phyloP scores from a whole-genome alignment of 768 basidiomycete genomes.

The Termitomyces sp. region DNA sequence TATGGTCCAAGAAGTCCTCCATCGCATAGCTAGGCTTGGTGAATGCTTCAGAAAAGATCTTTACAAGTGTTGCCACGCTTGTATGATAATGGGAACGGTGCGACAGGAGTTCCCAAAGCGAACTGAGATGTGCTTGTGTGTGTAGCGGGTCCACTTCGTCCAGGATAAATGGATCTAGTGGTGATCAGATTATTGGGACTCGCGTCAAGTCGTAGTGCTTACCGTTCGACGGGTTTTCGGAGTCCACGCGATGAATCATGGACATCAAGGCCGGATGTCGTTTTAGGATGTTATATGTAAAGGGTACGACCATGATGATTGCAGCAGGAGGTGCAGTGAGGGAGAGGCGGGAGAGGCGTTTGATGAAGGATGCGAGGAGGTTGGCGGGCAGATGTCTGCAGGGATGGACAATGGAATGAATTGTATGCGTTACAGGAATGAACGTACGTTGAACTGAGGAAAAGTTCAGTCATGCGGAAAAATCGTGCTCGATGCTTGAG shows the following conservation, averaged over 20 bases:
- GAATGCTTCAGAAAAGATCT: constrained; percentile 87
- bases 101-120: constrained; percentile 88
- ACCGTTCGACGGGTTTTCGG: constrained; percentile 36
- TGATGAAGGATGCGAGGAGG: constrained; percentile 93
- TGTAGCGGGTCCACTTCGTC: constrained; percentile 70
- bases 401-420: neutral
- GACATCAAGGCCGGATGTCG: constrained; percentile 88
- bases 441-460: constrained; percentile 85
- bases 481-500: constrained; percentile 92
- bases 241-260: constrained; percentile 78
- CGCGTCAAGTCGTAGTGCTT: neutral
- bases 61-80: constrained; percentile 81
- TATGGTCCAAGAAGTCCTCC: constrained; percentile 97
- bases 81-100: constrained; percentile 83
- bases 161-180: constrained; percentile 63
- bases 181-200: neutral
- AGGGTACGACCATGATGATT: constrained; percentile 87
- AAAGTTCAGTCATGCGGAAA: constrained; percentile 89
- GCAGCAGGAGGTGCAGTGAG: constrained; percentile 87
- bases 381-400: constrained; percentile 79
- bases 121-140: constrained; percentile 81
- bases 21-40: constrained; percentile 89
- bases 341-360: constrained; percentile 83
- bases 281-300: constrained; percentile 93
- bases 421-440: neutral